These are phyloP conservation scores for Chlamydomonas sp. DNA, from an alignment of 139 green algal species.

Conservation along the genomic window DNA sequence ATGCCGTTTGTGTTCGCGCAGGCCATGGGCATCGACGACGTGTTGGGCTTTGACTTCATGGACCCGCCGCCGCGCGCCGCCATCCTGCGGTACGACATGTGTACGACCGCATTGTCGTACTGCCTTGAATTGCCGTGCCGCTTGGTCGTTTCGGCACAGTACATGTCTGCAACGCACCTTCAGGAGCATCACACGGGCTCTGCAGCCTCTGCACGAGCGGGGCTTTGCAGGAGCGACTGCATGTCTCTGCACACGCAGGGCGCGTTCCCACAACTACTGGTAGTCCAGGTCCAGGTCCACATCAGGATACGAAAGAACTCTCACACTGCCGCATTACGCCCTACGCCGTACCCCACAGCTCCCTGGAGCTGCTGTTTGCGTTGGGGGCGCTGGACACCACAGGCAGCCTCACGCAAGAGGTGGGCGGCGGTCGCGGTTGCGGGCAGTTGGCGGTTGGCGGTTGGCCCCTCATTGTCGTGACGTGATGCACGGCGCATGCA, in stretches of 20 bases:
- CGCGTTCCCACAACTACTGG: too few relatives aligned
- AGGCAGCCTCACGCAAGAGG: slow-evolving; percentile 63
- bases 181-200: too few relatives aligned
- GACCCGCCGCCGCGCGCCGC: slow-evolving; percentile 65
- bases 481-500: too few relatives aligned
- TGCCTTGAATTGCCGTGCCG: too few relatives aligned
- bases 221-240: too few relatives aligned
- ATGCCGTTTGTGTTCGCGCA: slow-evolving; percentile 29
- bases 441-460: not conserved
- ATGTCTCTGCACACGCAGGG: too few relatives aligned
- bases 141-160: too few relatives aligned
- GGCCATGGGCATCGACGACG: slow-evolving; percentile 79
- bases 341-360: slow-evolving; percentile 33
- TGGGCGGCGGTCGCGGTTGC: slow-evolving; percentile 30
- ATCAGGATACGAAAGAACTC: not conserved
- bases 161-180: too few relatives aligned
- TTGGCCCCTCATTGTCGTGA: too few relatives aligned
- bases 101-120: too few relatives aligned
- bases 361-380: slow-evolving; percentile 79
- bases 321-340: not conserved
- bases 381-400: slow-evolving; percentile 81
- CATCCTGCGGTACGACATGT: slow-evolving; percentile 51
- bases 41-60: slow-evolving; percentile 84
- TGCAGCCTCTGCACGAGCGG: too few relatives aligned
- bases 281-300: too few relatives aligned